These are phyloP conservation scores for Fusarium pilosicola DNA, from an alignment of 2,329 filamentous ascomycete species.

Conservation along the genomic window DNA sequence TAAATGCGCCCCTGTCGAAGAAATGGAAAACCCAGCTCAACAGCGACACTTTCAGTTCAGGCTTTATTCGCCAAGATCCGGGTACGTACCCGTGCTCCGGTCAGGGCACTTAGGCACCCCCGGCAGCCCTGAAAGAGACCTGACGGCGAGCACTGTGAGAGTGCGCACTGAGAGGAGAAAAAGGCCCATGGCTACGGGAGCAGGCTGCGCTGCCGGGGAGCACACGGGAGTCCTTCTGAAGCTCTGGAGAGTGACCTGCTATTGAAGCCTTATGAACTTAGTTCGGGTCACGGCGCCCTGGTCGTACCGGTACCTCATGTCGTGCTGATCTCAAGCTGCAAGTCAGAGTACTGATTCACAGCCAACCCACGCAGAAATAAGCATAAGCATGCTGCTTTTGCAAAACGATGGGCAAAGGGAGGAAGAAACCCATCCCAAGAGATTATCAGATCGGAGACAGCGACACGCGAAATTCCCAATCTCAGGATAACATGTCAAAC, in stretches of 20 bases:
- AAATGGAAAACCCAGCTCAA: slow-evolving; percentile 33
- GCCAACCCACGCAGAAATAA: neutral
- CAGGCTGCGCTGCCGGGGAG: slow-evolving; percentile 2
- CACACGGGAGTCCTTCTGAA: neutral
- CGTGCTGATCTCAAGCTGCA: neutral
- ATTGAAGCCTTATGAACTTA: slow-evolving; percentile 31
- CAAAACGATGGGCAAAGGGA: slow-evolving; percentile 18
- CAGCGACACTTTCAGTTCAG: slow-evolving; percentile 24
- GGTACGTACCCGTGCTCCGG: slow-evolving; percentile 37
- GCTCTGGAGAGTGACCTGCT: slow-evolving; percentile 6
- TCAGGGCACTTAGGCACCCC: slow-evolving; percentile 26
- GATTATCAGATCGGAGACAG: slow-evolving; percentile 9
- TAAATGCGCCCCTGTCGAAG: slow-evolving; percentile 26
- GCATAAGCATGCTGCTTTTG: slow-evolving; percentile 20
- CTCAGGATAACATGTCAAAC: slow-evolving; percentile 6
- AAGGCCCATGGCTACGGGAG: neutral
- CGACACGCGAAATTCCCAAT: slow-evolving; percentile 31
- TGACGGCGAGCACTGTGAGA: slow-evolving; percentile 4
- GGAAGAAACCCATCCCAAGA: slow-evolving; percentile 8
- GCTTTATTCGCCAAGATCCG: slow-evolving; percentile 23
- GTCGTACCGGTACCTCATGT: slow-evolving; percentile 9
- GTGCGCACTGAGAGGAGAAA: neutral
- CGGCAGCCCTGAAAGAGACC: slow-evolving; percentile 16
- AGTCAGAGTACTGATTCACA: slow-evolving; percentile 8
- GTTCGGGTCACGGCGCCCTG: slow-evolving; percentile 12